Conservation (phyloP, 306 rosid species). For the Lathyrus oleraceus region DNA sequence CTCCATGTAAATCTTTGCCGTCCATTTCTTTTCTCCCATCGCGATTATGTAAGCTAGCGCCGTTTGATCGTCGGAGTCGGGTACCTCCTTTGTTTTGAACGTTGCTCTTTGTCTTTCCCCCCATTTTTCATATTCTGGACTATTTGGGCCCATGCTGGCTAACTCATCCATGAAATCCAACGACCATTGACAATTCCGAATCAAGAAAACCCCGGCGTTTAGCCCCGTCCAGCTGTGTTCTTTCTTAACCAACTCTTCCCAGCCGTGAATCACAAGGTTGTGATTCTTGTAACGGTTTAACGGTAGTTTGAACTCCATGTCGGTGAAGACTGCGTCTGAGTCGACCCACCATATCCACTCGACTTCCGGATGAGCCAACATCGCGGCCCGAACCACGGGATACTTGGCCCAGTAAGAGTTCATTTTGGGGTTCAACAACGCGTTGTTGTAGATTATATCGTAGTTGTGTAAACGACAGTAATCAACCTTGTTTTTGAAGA, state of each 20-base stretch:
- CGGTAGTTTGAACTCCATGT: conserved; percentile 72
- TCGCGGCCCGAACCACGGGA: conserved; percentile 63
- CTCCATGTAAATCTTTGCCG: conserved; percentile 61
- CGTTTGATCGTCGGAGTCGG: conserved; percentile 77
- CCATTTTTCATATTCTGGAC: conserved; percentile 58
- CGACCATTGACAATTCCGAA: conserved; percentile 76
- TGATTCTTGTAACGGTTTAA: conserved; percentile 53
- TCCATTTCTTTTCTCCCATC: conserved; percentile 51
- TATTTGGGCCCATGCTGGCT: conserved; percentile 78
- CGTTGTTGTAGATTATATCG: conserved; percentile 67
- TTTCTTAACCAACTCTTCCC: conserved; percentile 50
- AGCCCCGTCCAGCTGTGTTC: conserved; percentile 71
- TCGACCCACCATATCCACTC: conserved; percentile 96
- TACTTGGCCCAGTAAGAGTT: conserved; percentile 69
- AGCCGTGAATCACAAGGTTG: conserved; percentile 66
- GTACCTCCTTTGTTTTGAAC: conserved; percentile 61
- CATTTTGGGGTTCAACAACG: conserved; percentile 59
- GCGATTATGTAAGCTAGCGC: conserved; percentile 63
- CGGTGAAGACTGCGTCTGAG: conserved; percentile 73
- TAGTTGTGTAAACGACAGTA: conserved; percentile 69
- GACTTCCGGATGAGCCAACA: conserved; percentile 77
- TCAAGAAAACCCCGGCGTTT: conserved; percentile 74
- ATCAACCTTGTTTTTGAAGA: conserved; percentile 79
- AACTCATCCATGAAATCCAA: conserved; percentile 66
- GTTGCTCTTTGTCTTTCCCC: conserved; percentile 44